Conservation (phyloP, 306 rosid species). For the Acacia confusa region DNA sequence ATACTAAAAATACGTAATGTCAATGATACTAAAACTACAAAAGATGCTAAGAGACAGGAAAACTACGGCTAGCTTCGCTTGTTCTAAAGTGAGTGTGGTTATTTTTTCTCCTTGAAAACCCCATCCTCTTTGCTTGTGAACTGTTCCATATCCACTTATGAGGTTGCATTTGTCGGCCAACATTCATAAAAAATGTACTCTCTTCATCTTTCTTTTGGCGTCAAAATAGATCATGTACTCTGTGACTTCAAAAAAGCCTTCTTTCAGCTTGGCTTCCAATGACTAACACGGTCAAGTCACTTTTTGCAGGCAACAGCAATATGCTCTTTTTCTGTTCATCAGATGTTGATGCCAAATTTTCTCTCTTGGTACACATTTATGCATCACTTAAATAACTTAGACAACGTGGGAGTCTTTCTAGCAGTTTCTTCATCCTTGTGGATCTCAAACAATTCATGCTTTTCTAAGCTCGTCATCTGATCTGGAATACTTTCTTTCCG, state of each 20-base stretch:
- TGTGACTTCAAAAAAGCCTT: constrained; percentile 7
- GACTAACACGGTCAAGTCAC: constrained; percentile 22
- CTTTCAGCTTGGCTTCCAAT: constrained; percentile 30
- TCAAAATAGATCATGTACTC: not conserved
- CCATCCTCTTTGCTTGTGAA: constrained; percentile 22
- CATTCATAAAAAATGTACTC: not conserved
- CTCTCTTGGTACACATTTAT: constrained; percentile 17
- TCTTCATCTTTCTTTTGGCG: too few relatives aligned
- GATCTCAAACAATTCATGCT: constrained; percentile 17
- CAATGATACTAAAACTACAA: not conserved
- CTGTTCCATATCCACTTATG: constrained; percentile 19
- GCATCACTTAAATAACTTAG: constrained; percentile 25
- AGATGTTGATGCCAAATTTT: constrained; percentile 16
- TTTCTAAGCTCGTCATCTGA: constrained; percentile 5
- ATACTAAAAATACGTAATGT: not conserved
- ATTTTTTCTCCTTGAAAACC: constrained; percentile 28
- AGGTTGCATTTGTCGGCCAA: constrained; percentile 15
- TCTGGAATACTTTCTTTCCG: constrained; percentile 20
- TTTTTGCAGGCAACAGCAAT: constrained; percentile 15
- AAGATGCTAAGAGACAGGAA: constrained; percentile 49
- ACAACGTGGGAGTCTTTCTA: constrained; percentile 22
- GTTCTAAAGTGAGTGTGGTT: constrained; percentile 11
- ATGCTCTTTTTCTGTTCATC: constrained; percentile 27
- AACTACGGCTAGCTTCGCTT: constrained; percentile 26
- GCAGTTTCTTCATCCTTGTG: constrained; percentile 26